Evolutionary conservation across 1,139 yeast genomes (phyloP), one percentile per base, ranked within the genome.

Genomic region (Eremothecium cymbalariae): DNA sequence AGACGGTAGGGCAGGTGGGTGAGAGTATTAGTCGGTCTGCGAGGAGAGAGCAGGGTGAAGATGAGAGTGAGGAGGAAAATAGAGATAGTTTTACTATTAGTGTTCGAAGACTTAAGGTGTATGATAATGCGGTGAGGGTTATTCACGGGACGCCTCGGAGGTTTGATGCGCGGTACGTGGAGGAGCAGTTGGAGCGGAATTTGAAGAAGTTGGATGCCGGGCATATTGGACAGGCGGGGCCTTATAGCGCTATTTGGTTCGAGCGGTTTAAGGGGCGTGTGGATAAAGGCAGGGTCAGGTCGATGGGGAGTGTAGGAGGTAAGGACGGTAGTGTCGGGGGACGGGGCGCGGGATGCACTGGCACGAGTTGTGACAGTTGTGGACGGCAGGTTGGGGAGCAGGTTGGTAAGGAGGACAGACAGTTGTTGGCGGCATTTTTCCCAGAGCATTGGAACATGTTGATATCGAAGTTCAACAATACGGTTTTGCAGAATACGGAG

Each of bases 71-170:
- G 5, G 28, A 14, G n/a, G 28, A 4, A n/a, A 11, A 13, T n/a
- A 33, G 23, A 7, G 36, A 32, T 8, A 34, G 37, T 9, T 50
- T 48, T 31, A 52, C 57, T 2, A 46, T 51, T 9, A 54, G 57
- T 36, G 47, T 52, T 6, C 44, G 59, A 32, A 39, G 59, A 25
- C 45, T 53, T 14, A 48, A 46, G 38, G 45, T 51, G n/a, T 54
- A 54, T 38, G 45, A 54, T 22, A 53, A 53, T 29, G 47, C 44
- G 3, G 36, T 48, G 8, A 32, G 32, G n/a, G 45, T 48, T 17
- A 50, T 51, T 3, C 53, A 44, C 27, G 49, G 51, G 9, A 25
- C 16, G 13, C 28, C 28, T 13, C 28, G 28, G 20, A 37, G 39
- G 9, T 48, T 40, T 31, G 47, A 40, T n/a, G 51, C 48, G 28